A percentile compares a stretch with the other conserved stretches of the same genome.
Conservation (phyloP, 148 eudicot genomes). For the Camellia sinensis region DNA sequence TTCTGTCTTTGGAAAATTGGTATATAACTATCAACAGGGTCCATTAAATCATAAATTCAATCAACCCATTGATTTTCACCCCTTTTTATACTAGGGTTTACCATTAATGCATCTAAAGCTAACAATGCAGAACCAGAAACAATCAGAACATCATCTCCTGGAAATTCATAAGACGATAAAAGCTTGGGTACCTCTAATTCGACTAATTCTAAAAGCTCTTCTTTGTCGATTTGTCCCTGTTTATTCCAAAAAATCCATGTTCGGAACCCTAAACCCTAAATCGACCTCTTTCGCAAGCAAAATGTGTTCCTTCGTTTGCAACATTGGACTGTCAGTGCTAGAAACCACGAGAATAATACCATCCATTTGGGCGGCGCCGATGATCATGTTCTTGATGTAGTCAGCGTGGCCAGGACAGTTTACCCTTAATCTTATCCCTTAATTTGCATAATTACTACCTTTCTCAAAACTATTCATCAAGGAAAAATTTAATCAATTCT, state of each 20-base stretch:
- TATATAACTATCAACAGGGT: constrained; percentile 69
- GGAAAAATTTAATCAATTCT: too few species aligned
- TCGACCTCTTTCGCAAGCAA: constrained; percentile 52
- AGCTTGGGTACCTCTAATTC: constrained; percentile 72
- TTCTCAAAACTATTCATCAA: too few species aligned
- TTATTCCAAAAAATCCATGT: constrained; percentile 71
- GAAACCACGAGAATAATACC: constrained; percentile 77
- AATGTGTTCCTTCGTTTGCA: constrained; percentile 86
- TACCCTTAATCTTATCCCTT: too few species aligned
- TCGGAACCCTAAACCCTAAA: constrained; percentile 42
- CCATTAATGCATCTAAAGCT: constrained; percentile 75
- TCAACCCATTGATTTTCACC: constrained; percentile 88
- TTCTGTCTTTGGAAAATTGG: constrained; percentile 75
- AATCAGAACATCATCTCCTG: constrained; percentile 85
- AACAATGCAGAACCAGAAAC: constrained; percentile 74
- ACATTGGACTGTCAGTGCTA: constrained; percentile 93
- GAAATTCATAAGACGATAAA: constrained; percentile 63
- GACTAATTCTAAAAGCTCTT: constrained; percentile 57
- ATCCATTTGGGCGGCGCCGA: constrained; percentile 93
- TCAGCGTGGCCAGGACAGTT: constrained; percentile 83
- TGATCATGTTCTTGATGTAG: constrained; percentile 84
- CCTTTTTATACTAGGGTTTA: constrained; percentile 50
- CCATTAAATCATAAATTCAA: constrained; percentile 75
- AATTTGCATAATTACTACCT: too few species aligned
- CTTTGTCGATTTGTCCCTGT: constrained; percentile 84